These are phyloP conservation scores for Pyricularia grisea DNA, from an alignment of 2,329 filamentous ascomycete species.

Conservation along the genomic window DNA sequence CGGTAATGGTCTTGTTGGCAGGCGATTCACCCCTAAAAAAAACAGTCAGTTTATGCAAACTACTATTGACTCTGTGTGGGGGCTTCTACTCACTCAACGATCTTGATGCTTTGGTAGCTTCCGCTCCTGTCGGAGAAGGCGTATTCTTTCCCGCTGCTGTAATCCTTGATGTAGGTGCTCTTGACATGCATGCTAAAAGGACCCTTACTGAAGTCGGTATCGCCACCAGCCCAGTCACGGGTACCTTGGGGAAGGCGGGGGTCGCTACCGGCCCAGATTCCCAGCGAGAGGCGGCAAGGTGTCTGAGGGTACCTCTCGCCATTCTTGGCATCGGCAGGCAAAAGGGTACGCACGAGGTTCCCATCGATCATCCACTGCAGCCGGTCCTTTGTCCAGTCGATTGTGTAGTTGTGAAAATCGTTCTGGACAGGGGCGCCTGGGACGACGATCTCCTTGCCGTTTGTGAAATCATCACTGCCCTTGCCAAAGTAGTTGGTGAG, in stretches of 20 bases:
- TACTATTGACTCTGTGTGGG: neutral
- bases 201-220: constrained; percentile 42
- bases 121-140: constrained; percentile 9
- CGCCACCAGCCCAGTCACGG: constrained; percentile 48
- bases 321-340: constrained; percentile 49
- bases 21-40: constrained; percentile 46
- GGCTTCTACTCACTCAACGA: constrained; percentile 5
- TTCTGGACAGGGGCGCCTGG: constrained; percentile 40
- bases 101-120: constrained; percentile 10
- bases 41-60: neutral
- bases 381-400: constrained; percentile 58
- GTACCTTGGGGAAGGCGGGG: constrained; percentile 38
- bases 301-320: constrained; percentile 65
- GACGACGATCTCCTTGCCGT: constrained; percentile 49
- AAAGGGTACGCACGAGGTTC: constrained; percentile 52
- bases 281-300: constrained; percentile 60
- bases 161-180: constrained; percentile 31
- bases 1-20: constrained; percentile 32
- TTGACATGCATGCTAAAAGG: constrained; percentile 58
- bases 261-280: constrained; percentile 58
- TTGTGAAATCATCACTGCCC: constrained; percentile 39
- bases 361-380: constrained; percentile 66
- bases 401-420: constrained; percentile 68
- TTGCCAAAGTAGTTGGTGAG: constrained; percentile 76
- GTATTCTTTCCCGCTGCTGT: constrained; percentile 13